Base-by-base conservation (phyloP, 1,139 yeast genomes). In the Pichia sp. region DNA sequence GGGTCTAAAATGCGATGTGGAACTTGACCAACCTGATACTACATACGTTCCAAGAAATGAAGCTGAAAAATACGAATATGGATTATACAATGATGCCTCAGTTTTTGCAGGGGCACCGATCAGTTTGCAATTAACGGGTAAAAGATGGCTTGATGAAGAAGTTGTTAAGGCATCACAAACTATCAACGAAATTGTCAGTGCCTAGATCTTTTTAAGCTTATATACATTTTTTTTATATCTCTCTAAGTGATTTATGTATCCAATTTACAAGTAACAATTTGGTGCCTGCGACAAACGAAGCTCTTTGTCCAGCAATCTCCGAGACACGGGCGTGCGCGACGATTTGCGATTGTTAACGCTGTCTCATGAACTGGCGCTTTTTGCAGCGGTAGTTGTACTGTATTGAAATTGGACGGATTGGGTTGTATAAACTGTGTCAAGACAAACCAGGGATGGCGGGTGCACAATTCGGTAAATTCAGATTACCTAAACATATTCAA, bases 81-180 rank as follows among this genome's bases (percentile, higher is more conserved):
- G 47, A 9, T 48, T 53, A 45, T 67, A 63, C 41, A 50, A 63
- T 44, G 60, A 60, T 37, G 61, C 64, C 25, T 48, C 47, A 24
- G 62, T 62, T 32, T 72, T 70, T 49, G 54, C 53, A 24, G 71
- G 69, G 23, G 78, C 77, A 4, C 78, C 78, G 16, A 70, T 74
- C 39, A 66, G 64, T 23, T 56, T 74, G 46, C 78, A 72, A 50
- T 55, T 74, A 42, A 66, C 72, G 5, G 77, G 72, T 19, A 66
- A 66, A 52, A 63, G 78, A 47, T 73, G 69, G 62, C 59, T 61
- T 36, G 79, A 74, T 45, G 79, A 74, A 49, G 72, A 71, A 38
- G 60, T 72, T 6, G 69, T 74, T 21, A 48, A 48, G 28, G 54
- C 55, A 3, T 37, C 52, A 3, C 49, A 50, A 23, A 47, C 42